Percentiles rank a stretch among this genome's conserved stretches.
Evolutionary conservation across 148 eudicot species (phyloP).

Genomic region (Rhododendron henanense): DNA sequence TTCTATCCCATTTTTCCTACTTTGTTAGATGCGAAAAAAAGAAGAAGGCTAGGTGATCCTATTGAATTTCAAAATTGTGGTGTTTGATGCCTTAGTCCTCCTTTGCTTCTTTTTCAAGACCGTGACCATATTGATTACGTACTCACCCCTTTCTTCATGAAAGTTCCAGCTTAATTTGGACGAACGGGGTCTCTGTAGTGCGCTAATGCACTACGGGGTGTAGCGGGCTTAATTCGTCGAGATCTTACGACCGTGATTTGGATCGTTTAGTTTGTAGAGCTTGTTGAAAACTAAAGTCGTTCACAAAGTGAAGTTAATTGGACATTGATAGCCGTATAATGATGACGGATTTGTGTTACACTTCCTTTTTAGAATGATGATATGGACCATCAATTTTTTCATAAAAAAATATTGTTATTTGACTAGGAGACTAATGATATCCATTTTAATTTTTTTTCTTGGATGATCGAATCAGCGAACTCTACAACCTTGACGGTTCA

Average conservation of each 20-base stretch:
- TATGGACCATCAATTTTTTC: neutral
- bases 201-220: neutral
- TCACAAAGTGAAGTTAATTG: neutral
- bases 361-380: neutral
- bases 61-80: neutral
- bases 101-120: slow-evolving; percentile 1
- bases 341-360: neutral
- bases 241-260: neutral
- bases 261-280: neutral
- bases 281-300: neutral
- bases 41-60: neutral
- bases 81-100: neutral
- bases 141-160: neutral
- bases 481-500: neutral
- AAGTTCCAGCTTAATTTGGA: neutral
- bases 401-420: neutral
- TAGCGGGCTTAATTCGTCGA: neutral
- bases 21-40: neutral
- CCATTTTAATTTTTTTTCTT: neutral
- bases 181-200: neutral
- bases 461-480: neutral
- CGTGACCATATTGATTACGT: neutral
- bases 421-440: neutral
- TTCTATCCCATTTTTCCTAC: slow-evolving; percentile 1
- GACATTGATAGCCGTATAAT: neutral